A percentile compares a stretch with the other conserved stretches of the same genome.
phyloP scores from a whole-genome alignment of 1,284 basidiomycete genomes.

The Tilletiopsis washingtonensis region DNA sequence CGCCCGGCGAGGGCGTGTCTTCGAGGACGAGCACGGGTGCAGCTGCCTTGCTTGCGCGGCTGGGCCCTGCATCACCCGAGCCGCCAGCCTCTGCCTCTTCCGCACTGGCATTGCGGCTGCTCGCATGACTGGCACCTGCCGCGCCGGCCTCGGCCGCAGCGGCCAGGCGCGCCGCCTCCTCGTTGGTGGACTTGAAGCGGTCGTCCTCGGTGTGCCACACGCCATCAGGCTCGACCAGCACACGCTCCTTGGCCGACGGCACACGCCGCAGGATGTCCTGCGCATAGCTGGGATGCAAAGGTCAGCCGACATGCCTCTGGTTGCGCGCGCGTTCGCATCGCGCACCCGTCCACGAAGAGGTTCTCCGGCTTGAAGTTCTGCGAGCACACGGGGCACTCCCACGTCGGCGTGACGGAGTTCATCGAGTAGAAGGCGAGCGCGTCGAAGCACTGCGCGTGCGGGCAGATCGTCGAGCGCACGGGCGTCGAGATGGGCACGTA shows the following conservation, averaged over 20 bases:
- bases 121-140: not conserved
- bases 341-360: conserved; percentile 74
- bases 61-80: not conserved
- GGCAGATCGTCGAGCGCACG: conserved; percentile 73
- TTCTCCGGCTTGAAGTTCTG: conserved; percentile 68
- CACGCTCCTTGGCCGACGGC: conserved; percentile 74
- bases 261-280: conserved; percentile 67
- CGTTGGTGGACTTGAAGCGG: conserved; percentile 55
- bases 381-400: conserved; percentile 89
- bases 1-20: too few species aligned
- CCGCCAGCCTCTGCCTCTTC: not conserved
- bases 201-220: conserved; percentile 88
- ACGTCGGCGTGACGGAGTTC: conserved; percentile 93
- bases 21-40: not conserved
- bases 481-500: conserved; percentile 78
- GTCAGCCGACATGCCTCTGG: too few species aligned
- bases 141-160: not conserved
- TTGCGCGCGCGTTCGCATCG: not conserved
- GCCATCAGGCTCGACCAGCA: conserved; percentile 85
- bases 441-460: conserved; percentile 93
- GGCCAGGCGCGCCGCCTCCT: too few species aligned
- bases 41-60: not conserved
- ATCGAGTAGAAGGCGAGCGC: conserved; percentile 86
- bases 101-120: not conserved
- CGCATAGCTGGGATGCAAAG: conserved; percentile 54